phyloP scores from a whole-genome alignment of 768 basidiomycete species.

The Boletus vinaceobasis region DNA sequence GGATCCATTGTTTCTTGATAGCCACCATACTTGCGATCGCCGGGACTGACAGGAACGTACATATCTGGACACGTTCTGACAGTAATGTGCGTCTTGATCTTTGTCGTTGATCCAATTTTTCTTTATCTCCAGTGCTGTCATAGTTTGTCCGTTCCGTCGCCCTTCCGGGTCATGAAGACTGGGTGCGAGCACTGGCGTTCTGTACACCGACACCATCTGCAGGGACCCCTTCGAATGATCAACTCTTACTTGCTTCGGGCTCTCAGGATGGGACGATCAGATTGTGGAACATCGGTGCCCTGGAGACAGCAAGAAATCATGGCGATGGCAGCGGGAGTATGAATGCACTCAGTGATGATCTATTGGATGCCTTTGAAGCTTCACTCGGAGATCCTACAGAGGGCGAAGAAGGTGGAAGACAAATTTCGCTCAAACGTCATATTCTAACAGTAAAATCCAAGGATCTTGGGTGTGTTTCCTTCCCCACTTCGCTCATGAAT shows the following conservation, averaged over 20 bases:
- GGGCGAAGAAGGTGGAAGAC: conserved; percentile 73
- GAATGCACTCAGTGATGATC: conserved; percentile 55
- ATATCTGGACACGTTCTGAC: conserved; percentile 71
- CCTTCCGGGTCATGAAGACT: conserved; percentile 90
- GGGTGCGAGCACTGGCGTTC: conserved; percentile 84
- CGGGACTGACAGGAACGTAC: conserved; percentile 76
- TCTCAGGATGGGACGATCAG: conserved; percentile 95
- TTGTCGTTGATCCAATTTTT: background rate
- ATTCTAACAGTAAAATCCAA: conserved; percentile 61
- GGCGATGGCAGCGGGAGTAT: conserved; percentile 18
- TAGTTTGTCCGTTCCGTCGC: conserved; percentile 61
- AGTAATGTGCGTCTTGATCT: conserved; percentile 40
- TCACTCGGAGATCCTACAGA: conserved; percentile 70
- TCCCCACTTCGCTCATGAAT: conserved; percentile 23
- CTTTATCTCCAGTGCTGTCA: background rate
- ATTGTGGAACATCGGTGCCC: conserved; percentile 78
- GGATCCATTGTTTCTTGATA: conserved; percentile 23
- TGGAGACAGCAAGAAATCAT: conserved; percentile 26
- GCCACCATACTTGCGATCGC: conserved; percentile 74
- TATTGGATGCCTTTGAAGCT: conserved; percentile 86
- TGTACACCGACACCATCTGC: conserved; percentile 30
- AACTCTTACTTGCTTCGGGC: conserved; percentile 82
- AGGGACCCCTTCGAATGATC: conserved; percentile 20
- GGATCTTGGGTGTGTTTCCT: conserved; percentile 16
- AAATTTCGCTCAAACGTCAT: conserved; percentile 88